A percentile compares a stretch with the other conserved stretches of the same genome.
Conservation (phyloP, 202 grass and related monocot species). For the Setaria italica region DNA sequence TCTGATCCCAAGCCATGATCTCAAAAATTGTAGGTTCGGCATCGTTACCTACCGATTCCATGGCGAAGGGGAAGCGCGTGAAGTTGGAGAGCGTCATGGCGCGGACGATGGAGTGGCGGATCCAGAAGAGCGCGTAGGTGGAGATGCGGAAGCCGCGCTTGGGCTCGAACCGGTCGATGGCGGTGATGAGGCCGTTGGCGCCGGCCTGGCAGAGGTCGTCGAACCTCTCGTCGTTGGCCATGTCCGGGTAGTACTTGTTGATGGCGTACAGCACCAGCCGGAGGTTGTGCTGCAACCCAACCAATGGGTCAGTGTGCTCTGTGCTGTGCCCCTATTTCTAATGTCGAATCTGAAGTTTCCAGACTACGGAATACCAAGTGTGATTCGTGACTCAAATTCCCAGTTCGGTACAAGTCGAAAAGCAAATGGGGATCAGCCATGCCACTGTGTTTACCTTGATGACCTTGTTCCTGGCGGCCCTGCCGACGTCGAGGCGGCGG, state of each 20-base stretch:
- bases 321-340: not conserved
- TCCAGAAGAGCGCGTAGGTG: slow-evolving; percentile 92
- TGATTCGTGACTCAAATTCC: no score
- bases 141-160: slow-evolving; percentile 82
- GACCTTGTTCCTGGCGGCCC: slow-evolving; percentile 85
- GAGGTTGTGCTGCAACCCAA: slow-evolving; percentile 78
- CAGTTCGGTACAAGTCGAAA: no score
- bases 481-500: slow-evolving; percentile 60
- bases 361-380: no score
- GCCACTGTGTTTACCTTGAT: slow-evolving; percentile 65
- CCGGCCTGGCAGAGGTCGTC: slow-evolving; percentile 90
- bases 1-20: not conserved
- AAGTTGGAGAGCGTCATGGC: slow-evolving; percentile 81
- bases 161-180: slow-evolving; percentile 81
- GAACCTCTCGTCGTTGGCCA: slow-evolving; percentile 61
- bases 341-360: no score
- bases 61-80: slow-evolving; percentile 76
- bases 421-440: no score
- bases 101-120: slow-evolving; percentile 79
- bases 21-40: no score
- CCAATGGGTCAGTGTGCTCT: not conserved
- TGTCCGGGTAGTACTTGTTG: slow-evolving; percentile 85
- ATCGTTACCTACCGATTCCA: slow-evolving; percentile 66
- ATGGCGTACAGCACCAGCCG: slow-evolving; percentile 77
- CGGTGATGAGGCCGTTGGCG: slow-evolving; percentile 78